Evolutionary conservation across 768 basidiomycete genomes (phyloP).

Genomic region (Amanita molliuscula): DNA sequence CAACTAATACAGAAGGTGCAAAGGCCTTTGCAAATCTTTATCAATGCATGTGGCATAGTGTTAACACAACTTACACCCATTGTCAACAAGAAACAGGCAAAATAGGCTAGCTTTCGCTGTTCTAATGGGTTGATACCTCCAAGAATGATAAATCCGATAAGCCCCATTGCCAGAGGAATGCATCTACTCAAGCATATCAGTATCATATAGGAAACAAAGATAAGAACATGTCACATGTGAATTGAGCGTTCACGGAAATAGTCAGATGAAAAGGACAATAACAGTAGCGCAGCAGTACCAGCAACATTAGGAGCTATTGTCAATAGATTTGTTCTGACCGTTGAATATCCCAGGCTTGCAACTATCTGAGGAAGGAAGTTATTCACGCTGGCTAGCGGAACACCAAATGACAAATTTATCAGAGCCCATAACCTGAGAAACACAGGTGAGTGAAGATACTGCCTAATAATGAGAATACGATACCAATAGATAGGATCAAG

Average conservation of each 20-base stretch:
- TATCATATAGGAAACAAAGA: not conserved
- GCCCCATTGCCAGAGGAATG: conserved; percentile 26
- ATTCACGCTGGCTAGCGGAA: conserved; percentile 41
- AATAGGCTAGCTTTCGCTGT: conserved; percentile 36
- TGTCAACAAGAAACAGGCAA: conserved; percentile 44
- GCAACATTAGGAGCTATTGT: conserved; percentile 44
- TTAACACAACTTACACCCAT: conserved; percentile 26
- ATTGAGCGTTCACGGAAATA: conserved; percentile 41
- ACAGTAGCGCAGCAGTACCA: conserved; percentile 33
- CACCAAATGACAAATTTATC: conserved; percentile 34
- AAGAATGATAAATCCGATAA: conserved; percentile 35
- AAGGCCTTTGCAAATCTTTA: conserved; percentile 23
- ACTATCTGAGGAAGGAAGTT: conserved; percentile 43
- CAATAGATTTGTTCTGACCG: conserved; percentile 40
- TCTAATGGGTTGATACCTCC: conserved; percentile 30
- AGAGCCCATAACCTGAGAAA: conserved; percentile 30
- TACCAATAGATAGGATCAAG: conserved; percentile 34
- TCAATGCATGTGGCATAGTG: not conserved
- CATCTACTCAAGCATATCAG: conserved; percentile 19
- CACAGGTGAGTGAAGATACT: not conserved
- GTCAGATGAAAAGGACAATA: conserved; percentile 41
- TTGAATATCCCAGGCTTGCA: conserved; percentile 32
- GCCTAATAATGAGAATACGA: not conserved
- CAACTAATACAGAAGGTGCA: conserved; percentile 35
- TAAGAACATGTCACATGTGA: conserved; percentile 23